A percentile compares a stretch with the other conserved stretches of the same genome.
Evolutionary conservation across 352 stramenopile species (phyloP).

Genomic region (Phytopythium aichiense): DNA sequence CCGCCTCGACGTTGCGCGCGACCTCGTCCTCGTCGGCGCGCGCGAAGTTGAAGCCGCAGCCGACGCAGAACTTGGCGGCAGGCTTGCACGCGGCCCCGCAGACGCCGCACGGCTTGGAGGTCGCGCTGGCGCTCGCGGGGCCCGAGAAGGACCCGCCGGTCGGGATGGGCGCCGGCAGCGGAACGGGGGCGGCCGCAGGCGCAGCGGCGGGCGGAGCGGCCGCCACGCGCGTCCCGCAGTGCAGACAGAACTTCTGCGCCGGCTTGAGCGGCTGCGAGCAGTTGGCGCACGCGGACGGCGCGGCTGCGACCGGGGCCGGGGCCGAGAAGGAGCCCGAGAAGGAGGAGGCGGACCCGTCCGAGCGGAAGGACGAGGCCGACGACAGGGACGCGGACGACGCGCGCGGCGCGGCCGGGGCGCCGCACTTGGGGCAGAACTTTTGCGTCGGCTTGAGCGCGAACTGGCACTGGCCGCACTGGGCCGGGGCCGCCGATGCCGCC

Average conservation of each 20-base stretch:
- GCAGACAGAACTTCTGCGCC: constrained; percentile 71
- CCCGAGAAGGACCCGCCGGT: constrained; percentile 32
- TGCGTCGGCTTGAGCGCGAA: constrained; percentile 54
- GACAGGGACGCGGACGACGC: constrained; percentile 27
- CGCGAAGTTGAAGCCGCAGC: constrained; percentile 77
- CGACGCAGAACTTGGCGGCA: constrained; percentile 76
- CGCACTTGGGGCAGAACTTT: constrained; percentile 82
- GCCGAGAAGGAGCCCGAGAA: constrained; percentile 8
- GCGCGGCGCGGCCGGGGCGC: constrained; percentile 23
- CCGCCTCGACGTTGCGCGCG: constrained; percentile 63
- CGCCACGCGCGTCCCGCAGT: constrained; percentile 63
- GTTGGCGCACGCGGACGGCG: constrained; percentile 25
- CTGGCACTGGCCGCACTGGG: constrained; percentile 34
- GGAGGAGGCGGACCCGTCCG: constrained; percentile 8
- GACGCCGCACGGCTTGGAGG: constrained; percentile 54
- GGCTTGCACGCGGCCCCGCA: constrained; percentile 75
- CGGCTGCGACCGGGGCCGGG: constrained; percentile 10
- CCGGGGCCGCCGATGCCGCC: constrained; percentile 8
- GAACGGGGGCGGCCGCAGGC: constrained; percentile 26
- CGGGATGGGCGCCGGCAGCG: constrained; percentile 54
- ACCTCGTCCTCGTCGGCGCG: constrained; percentile 77
- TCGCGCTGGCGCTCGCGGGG: constrained; percentile 11
- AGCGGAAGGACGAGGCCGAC: constrained; percentile 17
- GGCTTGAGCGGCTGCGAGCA: constrained; percentile 55
- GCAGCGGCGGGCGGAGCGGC: constrained; percentile 9